Evolutionary conservation across 768 basidiomycete species (phyloP).

Genomic region (Collybia mongolica): DNA sequence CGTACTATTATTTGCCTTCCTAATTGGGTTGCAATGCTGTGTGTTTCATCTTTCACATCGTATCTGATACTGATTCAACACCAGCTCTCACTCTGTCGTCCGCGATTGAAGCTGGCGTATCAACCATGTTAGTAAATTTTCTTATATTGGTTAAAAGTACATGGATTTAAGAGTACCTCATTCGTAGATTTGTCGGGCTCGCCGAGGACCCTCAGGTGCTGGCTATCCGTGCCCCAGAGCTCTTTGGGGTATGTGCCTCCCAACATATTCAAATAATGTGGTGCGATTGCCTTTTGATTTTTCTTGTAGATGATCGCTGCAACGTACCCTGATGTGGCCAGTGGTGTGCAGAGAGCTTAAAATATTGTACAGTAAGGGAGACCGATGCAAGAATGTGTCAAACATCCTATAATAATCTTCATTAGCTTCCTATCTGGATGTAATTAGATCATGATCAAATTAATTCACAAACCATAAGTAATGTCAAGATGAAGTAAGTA

Average conservation of each 20-base stretch:
- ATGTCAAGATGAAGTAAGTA: too few relatives aligned
- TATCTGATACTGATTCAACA: slow-evolving; percentile 5
- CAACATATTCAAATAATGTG: not conserved
- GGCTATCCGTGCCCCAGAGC: slow-evolving; percentile 65
- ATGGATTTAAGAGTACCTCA: not conserved
- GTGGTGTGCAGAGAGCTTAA: slow-evolving; percentile 47
- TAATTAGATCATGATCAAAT: too few relatives aligned
- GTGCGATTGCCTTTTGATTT: slow-evolving; percentile 3
- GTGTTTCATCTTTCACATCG: slow-evolving; percentile 2
- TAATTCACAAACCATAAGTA: too few relatives aligned
- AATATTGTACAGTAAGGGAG: not conserved
- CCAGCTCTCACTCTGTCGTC: slow-evolving; percentile 67
- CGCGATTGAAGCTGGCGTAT: slow-evolving; percentile 83
- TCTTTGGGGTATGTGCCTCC: slow-evolving; percentile 53
- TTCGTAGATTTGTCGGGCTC: slow-evolving; percentile 71
- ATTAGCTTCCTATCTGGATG: too few relatives aligned
- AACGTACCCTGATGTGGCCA: slow-evolving; percentile 69
- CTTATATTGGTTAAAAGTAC: not conserved
- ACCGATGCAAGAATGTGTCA: too few relatives aligned
- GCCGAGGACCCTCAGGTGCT: slow-evolving; percentile 83
- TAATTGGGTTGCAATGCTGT: slow-evolving; percentile 78
- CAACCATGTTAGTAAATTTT: slow-evolving; percentile 61
- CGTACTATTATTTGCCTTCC: slow-evolving; percentile 74
- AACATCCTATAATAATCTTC: too few relatives aligned
- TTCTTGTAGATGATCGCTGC: slow-evolving; percentile 55